Evolutionary conservation across 2,329 filamentous ascomycete species (phyloP).

Genomic region (Alternaria gansuensis): DNA sequence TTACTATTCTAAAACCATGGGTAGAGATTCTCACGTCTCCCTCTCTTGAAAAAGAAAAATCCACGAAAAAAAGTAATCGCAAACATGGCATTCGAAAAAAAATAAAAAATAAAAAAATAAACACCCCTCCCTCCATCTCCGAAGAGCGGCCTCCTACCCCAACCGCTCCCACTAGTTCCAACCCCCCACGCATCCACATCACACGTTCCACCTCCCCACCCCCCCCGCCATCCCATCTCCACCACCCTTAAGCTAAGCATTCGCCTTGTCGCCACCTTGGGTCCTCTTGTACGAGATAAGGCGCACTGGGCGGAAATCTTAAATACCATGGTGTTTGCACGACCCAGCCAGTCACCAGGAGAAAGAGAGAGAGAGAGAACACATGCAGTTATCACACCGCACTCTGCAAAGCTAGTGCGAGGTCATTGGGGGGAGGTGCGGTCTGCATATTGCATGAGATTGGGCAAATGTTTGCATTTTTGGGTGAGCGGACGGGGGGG

Average conservation of each 20-base stretch:
- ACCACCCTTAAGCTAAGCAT: conserved; percentile 5
- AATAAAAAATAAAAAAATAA: no score
- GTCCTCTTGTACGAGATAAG: neutral
- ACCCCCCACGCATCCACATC: neutral
- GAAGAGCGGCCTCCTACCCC: no score
- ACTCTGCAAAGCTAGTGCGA: neutral
- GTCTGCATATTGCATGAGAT: neutral
- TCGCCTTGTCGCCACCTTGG: neutral
- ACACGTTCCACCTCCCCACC: neutral
- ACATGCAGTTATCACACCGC: neutral
- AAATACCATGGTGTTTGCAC: neutral
- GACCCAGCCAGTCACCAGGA: no score
- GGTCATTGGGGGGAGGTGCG: neutral
- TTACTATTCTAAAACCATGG: neutral
- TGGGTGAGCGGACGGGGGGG: no score
- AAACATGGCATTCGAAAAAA: neutral
- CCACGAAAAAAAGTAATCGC: no score
- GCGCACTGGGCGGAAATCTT: neutral
- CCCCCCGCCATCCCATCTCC: neutral
- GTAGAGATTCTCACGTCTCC: neutral
- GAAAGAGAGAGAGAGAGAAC: no score
- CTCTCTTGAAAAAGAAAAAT: no score
- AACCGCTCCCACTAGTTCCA: neutral
- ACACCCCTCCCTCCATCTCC: neutral
- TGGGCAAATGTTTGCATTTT: neutral